These are phyloP conservation scores for Dictyostelium firmibasis DNA, from an alignment of 78 protist species.

Conservation along the genomic window DNA sequence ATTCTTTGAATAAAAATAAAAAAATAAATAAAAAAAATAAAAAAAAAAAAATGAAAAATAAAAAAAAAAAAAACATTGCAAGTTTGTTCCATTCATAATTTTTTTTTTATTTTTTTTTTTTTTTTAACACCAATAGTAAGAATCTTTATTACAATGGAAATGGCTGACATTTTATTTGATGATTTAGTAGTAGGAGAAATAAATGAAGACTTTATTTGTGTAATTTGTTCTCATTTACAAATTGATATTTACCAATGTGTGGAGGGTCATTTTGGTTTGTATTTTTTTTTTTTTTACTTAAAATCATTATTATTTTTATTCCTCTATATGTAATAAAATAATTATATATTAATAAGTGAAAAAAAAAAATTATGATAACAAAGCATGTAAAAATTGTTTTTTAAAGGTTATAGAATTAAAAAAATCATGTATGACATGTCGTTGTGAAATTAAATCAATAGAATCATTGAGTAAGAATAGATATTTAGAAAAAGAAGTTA, in stretches of 20 bases:
- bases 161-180: neutral
- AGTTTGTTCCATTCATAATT: too few species aligned
- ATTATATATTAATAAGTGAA: neutral
- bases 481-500: slow-evolving; percentile 7
- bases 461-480: neutral
- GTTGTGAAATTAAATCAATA: neutral
- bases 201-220: neutral
- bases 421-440: neutral
- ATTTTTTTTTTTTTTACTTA: neutral
- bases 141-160: neutral
- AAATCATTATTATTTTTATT: too few species aligned
- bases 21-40: too few species aligned
- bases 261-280: neutral
- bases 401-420: neutral
- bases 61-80: too few species aligned
- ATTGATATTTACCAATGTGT: neutral
- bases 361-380: neutral
- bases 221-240: neutral
- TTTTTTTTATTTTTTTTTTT: too few species aligned
- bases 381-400: neutral
- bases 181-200: neutral
- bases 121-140: too few species aligned
- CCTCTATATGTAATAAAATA: too few species aligned
- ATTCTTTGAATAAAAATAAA: too few species aligned
- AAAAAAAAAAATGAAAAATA: too few species aligned